These are phyloP conservation scores for Penicillium cinerascens DNA, from an alignment of 495 filamentous ascomycete genomes.

Conservation along the genomic window DNA sequence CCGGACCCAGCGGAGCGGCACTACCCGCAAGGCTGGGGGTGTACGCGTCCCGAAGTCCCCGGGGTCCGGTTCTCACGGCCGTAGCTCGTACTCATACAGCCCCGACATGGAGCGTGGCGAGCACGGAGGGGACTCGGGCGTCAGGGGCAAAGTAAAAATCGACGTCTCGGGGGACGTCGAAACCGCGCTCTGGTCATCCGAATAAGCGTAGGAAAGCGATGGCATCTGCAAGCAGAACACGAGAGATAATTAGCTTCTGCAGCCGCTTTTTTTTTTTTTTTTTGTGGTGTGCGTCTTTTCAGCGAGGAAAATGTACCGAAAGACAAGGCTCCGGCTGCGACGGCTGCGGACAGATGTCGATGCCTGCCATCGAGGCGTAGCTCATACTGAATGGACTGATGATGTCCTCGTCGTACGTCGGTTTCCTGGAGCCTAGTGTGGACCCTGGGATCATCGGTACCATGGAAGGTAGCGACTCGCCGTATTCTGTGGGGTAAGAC, in stretches of 20 bases:
- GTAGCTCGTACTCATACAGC: constrained; percentile 26
- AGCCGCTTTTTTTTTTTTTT: background rate
- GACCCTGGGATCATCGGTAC: constrained; percentile 62
- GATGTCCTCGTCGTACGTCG: constrained; percentile 58
- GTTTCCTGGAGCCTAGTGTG: constrained; percentile 38
- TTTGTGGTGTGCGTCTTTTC: background rate
- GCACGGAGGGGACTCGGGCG: constrained; percentile 35
- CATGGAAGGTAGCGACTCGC: constrained; percentile 56
- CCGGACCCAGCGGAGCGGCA: background rate
- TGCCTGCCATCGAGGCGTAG: constrained; percentile 68
- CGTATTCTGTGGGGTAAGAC: constrained; percentile 58
- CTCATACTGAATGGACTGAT: constrained; percentile 74
- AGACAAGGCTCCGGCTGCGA: constrained; percentile 31
- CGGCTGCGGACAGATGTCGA: constrained; percentile 58
- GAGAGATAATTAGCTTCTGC: constrained; percentile 24
- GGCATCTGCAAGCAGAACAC: constrained; percentile 62
- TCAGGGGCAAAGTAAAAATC: constrained; percentile 37
- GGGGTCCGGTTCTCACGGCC: background rate
- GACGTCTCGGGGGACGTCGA: constrained; percentile 37
- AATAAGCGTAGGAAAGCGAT: constrained; percentile 77
- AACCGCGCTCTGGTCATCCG: constrained; percentile 66
- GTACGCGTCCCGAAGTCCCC: background rate
- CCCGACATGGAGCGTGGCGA: constrained; percentile 31
- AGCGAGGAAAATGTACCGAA: constrained; percentile 44
- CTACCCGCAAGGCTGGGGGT: background rate